These are phyloP conservation scores for Komagataella ulmi DNA, from an alignment of 805 yeast genomes.

Conservation along the genomic window DNA sequence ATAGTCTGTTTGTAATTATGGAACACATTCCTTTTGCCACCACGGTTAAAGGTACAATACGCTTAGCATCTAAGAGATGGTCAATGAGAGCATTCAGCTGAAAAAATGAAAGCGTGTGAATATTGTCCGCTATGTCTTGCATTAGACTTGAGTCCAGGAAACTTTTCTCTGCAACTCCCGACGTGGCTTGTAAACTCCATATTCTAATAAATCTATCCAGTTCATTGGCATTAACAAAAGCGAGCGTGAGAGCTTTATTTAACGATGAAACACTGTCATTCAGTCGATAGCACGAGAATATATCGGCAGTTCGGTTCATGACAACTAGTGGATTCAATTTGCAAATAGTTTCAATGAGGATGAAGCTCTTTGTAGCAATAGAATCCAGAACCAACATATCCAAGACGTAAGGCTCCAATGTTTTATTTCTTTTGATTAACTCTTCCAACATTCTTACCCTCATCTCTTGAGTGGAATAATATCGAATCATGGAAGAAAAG, in stretches of 20 bases:
- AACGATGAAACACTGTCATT: neutral
- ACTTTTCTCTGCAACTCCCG: neutral
- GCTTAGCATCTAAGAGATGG: neutral
- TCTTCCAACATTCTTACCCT: neutral
- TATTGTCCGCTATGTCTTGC: neutral
- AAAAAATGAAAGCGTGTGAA: neutral
- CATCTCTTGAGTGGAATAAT: neutral
- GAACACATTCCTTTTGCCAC: neutral
- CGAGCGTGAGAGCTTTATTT: neutral
- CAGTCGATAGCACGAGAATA: neutral
- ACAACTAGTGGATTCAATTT: neutral
- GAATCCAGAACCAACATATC: neutral
- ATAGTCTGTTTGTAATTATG: neutral
- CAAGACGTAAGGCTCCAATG: neutral
- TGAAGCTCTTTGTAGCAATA: neutral
- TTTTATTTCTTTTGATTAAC: neutral
- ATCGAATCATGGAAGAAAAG: neutral
- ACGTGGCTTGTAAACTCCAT: neutral
- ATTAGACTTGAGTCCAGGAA: neutral
- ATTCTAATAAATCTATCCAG: neutral
- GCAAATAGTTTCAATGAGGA: neutral
- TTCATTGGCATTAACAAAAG: neutral
- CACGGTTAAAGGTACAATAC: neutral
- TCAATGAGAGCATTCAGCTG: neutral
- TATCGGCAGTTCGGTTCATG: neutral